Evolutionary conservation across 176 grass and related monocot species (phyloP), one percentile per base, ranked within the genome.

Genomic region (Eragrostis curvula): DNA sequence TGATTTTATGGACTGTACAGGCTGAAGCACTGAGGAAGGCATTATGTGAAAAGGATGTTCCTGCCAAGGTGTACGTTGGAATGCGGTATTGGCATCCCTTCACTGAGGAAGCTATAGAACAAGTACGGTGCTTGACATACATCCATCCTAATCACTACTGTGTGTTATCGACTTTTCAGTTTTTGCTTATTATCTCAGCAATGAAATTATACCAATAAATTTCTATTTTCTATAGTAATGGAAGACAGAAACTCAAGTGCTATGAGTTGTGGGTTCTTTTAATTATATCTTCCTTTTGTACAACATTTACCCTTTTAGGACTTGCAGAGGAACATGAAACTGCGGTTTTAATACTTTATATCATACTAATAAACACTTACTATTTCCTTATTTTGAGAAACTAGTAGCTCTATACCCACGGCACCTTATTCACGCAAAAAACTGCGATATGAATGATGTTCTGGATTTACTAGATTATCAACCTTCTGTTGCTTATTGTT

Each of bases 71-170:
- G 43, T 99, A 96, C 42, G 96, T 99, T 70, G 96, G 96, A 63
- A 99, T 99, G 96, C 96, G 96, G 13, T 99, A 96, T 82, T 99
- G 96, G 96, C 96, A 99, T 93, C 96, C 96, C 77, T 99, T 99
- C 85, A 99, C 93, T 21, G 96, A 99, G 89, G 96, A 99, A 96
- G 96, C 93, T 89, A 99, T 99, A 84, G 85, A 96, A 89, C 96
- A 93, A 87, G 96, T 96, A 84, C 23, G 76, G 51, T 41, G 16
- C 14, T 68, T 84, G 25, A 7, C 64, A 64, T 78, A 81, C 62
- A 7, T 36, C 67, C 62, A 7, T 36, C 67, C 21, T 47, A 43
- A 74, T 66, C 5, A 53, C 70, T 63, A 74, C 23, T 78, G 61
- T 69, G 10, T 73, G 91, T 8, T 77, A 39, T 73, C 80, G 46